phyloP scores from a whole-genome alignment of 2,329 filamentous ascomycete species.

The Epicoccum nigrum region DNA sequence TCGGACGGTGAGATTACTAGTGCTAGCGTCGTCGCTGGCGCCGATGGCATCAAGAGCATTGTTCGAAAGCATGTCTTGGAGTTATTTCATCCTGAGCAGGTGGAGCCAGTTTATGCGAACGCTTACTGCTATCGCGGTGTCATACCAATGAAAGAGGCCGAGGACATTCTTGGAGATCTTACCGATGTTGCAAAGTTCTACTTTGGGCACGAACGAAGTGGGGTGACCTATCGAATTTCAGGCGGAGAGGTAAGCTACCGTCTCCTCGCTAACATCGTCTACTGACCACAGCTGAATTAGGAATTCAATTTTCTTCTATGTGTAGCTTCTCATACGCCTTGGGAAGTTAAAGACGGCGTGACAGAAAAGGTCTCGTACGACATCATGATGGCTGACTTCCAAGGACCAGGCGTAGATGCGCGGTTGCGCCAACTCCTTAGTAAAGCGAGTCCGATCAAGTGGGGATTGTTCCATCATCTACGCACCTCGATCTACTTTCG shows the following conservation, averaged over 20 bases:
- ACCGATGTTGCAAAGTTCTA: conserved; percentile 41
- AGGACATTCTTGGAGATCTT: conserved; percentile 44
- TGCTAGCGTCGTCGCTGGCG: conserved; percentile 51
- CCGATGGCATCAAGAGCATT: conserved; percentile 55
- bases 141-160: conserved; percentile 46
- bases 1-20: conserved; percentile 42
- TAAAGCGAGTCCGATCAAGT: conserved; percentile 28
- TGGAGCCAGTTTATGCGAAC: conserved; percentile 32
- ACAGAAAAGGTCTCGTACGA: conserved; percentile 26
- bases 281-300: neutral
- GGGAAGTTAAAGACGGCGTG: conserved; percentile 6
- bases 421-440: conserved; percentile 23
- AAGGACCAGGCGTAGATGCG: conserved; percentile 14
- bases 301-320: conserved; percentile 13
- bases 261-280: neutral
- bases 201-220: conserved; percentile 25
- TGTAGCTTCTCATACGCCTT: neutral
- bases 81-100: conserved; percentile 20
- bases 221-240: conserved; percentile 35
- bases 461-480: conserved; percentile 35
- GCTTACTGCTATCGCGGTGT: conserved; percentile 40
- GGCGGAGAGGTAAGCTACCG: conserved; percentile 19
- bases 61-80: conserved; percentile 28
- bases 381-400: conserved; percentile 34
- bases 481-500: conserved; percentile 33